These are phyloP conservation scores for Pochonia chlamydosporia DNA, from an alignment of 2,329 filamentous ascomycete species.

Conservation along the genomic window DNA sequence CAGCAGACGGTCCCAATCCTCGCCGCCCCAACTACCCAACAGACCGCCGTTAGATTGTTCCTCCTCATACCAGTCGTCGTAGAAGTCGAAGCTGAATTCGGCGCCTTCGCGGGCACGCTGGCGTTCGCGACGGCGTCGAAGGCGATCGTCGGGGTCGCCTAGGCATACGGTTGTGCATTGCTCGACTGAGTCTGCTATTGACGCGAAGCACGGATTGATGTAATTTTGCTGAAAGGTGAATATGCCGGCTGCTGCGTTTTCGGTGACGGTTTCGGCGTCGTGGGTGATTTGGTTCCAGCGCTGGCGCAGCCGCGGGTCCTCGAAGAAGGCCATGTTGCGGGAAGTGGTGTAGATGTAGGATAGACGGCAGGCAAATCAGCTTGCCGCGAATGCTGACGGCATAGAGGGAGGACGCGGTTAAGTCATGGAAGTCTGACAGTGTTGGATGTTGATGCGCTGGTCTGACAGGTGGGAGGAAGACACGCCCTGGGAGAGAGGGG, in stretches of 20 bases:
- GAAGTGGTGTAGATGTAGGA: constrained; percentile 13
- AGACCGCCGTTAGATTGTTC: constrained; percentile 47
- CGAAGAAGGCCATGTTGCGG: constrained; percentile 56
- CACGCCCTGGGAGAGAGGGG: too few species aligned
- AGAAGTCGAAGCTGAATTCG: constrained; percentile 91
- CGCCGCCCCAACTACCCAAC: constrained; percentile 67
- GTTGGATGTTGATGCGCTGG: neutral
- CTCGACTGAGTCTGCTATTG: constrained; percentile 60
- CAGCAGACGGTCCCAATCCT: constrained; percentile 80
- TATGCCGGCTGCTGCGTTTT: constrained; percentile 84
- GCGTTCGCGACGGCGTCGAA: constrained; percentile 62
- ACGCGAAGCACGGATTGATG: constrained; percentile 71
- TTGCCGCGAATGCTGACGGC: constrained; percentile 2
- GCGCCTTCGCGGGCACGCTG: constrained; percentile 55
- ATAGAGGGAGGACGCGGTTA: neutral
- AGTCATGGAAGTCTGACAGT: neutral
- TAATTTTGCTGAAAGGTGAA: constrained; percentile 87
- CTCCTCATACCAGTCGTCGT: constrained; percentile 87
- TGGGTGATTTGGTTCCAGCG: constrained; percentile 90
- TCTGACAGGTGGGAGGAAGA: neutral
- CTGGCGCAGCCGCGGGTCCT: constrained; percentile 85
- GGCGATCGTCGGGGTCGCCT: constrained; percentile 67
- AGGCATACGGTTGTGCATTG: constrained; percentile 68
- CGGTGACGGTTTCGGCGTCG: constrained; percentile 84
- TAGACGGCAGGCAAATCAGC: constrained; percentile 15